Base-by-base conservation (phyloP, 2,329 filamentous ascomycete genomes). In the Capronia epimyces region DNA sequence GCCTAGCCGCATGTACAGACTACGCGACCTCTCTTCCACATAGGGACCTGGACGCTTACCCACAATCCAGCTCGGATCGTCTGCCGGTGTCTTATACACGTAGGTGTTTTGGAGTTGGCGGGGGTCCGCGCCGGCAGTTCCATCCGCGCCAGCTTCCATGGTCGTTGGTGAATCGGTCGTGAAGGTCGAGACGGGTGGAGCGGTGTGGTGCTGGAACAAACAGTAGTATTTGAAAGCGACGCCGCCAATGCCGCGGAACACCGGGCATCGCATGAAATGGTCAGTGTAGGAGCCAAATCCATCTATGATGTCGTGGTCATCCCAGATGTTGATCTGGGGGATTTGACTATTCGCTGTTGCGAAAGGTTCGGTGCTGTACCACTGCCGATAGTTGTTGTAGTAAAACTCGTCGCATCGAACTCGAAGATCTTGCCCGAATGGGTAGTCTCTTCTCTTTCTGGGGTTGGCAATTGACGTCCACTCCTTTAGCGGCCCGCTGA, bases 131-230 rank as follows among this genome's bases (percentile, higher is more conserved):
- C 74, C 74, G 4, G 80, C 71, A 3, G 69, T 71, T 7, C 77
- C 77, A 29, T 80, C 74, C 3, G 69, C 64, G 65, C 25, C 60
- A 21, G 58, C 67, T 49, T 58, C 67, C 69, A 74, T 79, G 0
- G 79, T 82, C 56, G 76, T 69, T 0, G 78, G 76, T 2, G 77
- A 74, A 75, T 86, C 86, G 1, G 87, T 87, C 2, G 89, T 95
- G 66, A 84, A 96, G 1, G 90, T 95, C 24, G 87, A 90, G 56
- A 79, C 75, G 0, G 91, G 89, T 1, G 91, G 91, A 10, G 90
- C 81, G 43, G 94, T 73, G 63, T 96, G 91, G 62, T 90, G 77
- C 61, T 84, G 81, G 70, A 84, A 84, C 12, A 84, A 72, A 56
- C 81, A 72, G 64, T 84, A 84, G 68, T 84, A 81, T 61, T 80